phyloP scores from a whole-genome alignment of 495 filamentous ascomycete species.

The Neurospora sp. region DNA sequence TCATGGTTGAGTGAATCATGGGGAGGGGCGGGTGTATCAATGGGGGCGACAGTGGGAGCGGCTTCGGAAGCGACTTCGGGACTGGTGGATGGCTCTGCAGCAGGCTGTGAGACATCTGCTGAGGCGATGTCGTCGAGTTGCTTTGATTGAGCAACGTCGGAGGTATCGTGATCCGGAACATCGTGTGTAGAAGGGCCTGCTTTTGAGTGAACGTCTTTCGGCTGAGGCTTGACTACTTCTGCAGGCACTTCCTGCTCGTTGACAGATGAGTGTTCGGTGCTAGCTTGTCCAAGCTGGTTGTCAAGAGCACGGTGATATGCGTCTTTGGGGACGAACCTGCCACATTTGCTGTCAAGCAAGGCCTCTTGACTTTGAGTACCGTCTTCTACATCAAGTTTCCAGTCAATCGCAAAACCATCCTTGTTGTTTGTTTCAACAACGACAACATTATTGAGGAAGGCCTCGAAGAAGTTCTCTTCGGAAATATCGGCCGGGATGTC shows the following conservation, averaged over 20 bases:
- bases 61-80: not conserved
- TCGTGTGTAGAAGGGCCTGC: too few relatives aligned
- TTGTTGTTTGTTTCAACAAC: not conserved
- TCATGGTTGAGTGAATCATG: not conserved
- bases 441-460: not conserved
- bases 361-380: not conserved
- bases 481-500: not conserved
- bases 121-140: not conserved
- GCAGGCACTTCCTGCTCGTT: not conserved
- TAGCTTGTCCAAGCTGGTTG: not conserved
- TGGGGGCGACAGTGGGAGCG: not conserved
- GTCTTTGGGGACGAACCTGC: not conserved
- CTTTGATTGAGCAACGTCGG: not conserved
- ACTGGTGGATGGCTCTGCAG: not conserved
- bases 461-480: not conserved
- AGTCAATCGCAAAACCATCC: not conserved
- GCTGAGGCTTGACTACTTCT: not conserved
- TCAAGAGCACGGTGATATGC: not conserved
- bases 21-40: not conserved
- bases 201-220: not conserved
- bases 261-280: not conserved
- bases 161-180: too few relatives aligned
- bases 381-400: not conserved
- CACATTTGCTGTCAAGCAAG: not conserved
- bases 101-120: not conserved